Percentiles rank a stretch among this genome's conserved stretches.
These are phyloP conservation scores for Cladophialophora carrionii DNA, from an alignment of 2,329 filamentous ascomycete species.

Conservation along the genomic window DNA sequence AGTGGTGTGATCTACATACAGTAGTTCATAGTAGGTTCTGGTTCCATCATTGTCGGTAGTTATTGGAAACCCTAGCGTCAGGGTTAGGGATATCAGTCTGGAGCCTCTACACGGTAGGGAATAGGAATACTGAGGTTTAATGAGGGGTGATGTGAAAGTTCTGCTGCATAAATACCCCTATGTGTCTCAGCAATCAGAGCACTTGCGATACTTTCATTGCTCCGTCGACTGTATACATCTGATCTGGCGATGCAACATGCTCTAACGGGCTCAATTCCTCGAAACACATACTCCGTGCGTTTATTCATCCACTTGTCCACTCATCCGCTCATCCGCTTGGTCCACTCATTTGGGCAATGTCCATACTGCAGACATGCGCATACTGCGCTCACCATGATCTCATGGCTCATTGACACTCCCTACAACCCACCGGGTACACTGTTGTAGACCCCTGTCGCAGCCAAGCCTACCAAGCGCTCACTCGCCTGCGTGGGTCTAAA, in stretches of 20 bases:
- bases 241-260: not conserved
- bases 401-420: not conserved
- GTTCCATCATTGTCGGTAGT: too few species aligned
- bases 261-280: not conserved
- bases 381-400: not conserved
- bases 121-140: too few species aligned
- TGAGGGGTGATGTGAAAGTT: too few species aligned
- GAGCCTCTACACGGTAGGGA: too few species aligned
- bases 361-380: not conserved
- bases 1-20: not conserved
- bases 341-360: not conserved
- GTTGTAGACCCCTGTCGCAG: conserved; percentile 20
- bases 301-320: too few species aligned
- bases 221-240: not conserved
- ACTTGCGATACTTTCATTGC: too few species aligned
- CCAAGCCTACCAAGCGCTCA: conserved; percentile 22
- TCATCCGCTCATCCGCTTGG: not conserved
- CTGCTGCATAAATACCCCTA: too few species aligned
- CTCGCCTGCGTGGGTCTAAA: conserved; percentile 22
- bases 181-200: too few species aligned
- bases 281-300: too few species aligned
- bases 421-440: not conserved
- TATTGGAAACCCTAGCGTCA: too few species aligned
- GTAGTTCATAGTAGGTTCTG: too few species aligned
- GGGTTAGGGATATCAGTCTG: too few species aligned